Percentiles rank a stretch among this genome's conserved stretches.
These are phyloP conservation scores for Aquilaria malaccensis DNA, from an alignment of 345 rosid genomes.

Conservation along the genomic window DNA sequence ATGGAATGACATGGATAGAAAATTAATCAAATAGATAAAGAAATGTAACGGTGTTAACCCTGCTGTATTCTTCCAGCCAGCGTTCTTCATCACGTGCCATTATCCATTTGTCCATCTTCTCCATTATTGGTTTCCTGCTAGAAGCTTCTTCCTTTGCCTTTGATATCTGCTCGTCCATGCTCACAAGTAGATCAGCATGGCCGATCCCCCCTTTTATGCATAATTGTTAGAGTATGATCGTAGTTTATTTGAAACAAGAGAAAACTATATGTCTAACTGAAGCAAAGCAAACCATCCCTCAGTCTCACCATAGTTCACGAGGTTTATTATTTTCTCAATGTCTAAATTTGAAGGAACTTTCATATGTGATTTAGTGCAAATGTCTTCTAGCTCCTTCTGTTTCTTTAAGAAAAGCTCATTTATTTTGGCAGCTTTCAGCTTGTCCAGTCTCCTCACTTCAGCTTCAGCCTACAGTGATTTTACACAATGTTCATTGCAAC, in stretches of 20 bases:
- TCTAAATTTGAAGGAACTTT: constrained; percentile 61
- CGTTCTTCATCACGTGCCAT: constrained; percentile 83
- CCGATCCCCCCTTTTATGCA: constrained; percentile 58
- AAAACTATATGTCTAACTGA: neutral
- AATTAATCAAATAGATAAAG: neutral
- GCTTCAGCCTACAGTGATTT: constrained; percentile 48
- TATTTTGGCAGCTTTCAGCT: constrained; percentile 87
- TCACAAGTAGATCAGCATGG: constrained; percentile 71
- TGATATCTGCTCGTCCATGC: constrained; percentile 83
- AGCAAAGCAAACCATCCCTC: constrained; percentile 5
- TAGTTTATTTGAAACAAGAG: neutral
- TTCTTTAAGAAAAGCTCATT: constrained; percentile 85
- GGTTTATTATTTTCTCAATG: constrained; percentile 55
- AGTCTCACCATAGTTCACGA: constrained; percentile 65
- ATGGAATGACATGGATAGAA: too few relatives aligned
- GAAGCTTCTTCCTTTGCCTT: constrained; percentile 88
- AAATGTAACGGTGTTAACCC: constrained; percentile 33
- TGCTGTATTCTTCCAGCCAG: constrained; percentile 97
- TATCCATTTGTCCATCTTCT: constrained; percentile 84
- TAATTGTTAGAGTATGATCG: constrained; percentile 13
- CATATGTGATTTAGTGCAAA: constrained; percentile 86
- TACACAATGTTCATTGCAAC: too few relatives aligned
- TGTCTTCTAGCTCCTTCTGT: constrained; percentile 66
- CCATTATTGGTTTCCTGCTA: constrained; percentile 86
- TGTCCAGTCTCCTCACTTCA: constrained; percentile 91